Conservation (phyloP, 148 eudicot species). For the Rhododendron mucronatum region DNA sequence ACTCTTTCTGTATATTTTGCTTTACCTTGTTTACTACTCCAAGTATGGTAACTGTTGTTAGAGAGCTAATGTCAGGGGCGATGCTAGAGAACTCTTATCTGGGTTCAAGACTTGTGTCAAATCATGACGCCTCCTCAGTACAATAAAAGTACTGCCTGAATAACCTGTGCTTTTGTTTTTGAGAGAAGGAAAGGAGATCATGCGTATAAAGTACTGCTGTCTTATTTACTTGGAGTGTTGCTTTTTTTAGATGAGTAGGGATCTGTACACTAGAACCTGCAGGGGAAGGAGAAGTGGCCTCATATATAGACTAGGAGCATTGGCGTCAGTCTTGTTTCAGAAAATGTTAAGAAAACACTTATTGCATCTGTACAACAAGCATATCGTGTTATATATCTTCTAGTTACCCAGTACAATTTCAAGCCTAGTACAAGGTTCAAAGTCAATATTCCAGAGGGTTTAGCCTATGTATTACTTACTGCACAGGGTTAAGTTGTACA, state of each 20-base stretch:
- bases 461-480: background rate
- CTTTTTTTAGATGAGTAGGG: background rate
- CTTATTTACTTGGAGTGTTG: background rate
- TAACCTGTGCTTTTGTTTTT: background rate
- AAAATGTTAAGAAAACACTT: background rate
- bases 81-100: background rate
- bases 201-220: background rate
- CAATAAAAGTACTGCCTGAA: background rate
- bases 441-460: background rate
- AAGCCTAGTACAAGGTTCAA: background rate
- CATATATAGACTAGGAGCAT: background rate
- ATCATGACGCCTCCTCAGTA: background rate
- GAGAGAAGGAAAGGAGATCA: background rate
- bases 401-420: background rate
- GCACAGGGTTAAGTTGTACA: background rate
- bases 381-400: background rate
- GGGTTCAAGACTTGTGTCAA: background rate
- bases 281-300: background rate
- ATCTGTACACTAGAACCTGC: background rate
- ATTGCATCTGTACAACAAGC: background rate
- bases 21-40: background rate
- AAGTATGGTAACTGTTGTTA: background rate
- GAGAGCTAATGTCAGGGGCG: background rate
- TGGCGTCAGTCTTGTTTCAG: background rate
- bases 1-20: slow-evolving; percentile 1